Evolutionary conservation across 2,329 filamentous ascomycete species (phyloP), one percentile per base, ranked within the genome.

Genomic region (Neonectria magnoliae): DNA sequence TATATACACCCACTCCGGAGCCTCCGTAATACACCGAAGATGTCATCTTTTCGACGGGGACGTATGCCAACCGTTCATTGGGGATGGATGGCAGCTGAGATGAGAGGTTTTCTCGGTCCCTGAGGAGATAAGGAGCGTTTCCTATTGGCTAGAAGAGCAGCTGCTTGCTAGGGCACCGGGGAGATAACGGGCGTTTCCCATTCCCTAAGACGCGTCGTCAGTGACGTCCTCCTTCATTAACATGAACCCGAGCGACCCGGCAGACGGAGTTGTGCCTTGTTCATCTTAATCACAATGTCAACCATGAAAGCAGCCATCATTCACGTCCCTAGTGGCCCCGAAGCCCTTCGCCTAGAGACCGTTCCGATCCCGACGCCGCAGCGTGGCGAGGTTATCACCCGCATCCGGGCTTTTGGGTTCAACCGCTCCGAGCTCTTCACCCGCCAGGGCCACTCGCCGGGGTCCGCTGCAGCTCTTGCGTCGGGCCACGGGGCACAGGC

Each of bases 391-490:
- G 36, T 59, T 20, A 22, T 59, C 1, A 59, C 52, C 57, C 57
- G 33, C 18, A 25, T 59, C 47, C 20, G 25, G 16, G 57, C 47
- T 13, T 59, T 59, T 52, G 57, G 57, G 5, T 22, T 59, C 10
- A 59, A 59, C 31, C 57, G 57, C 6, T 51, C 57, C 16, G 57
- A 59, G 33, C 57, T 59, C 31, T 59, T 59, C 33, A 59, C 47
- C 7, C 57, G 57, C 22, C 57, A 52, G 8, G 57, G 57, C 5
- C 36, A 59, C 33, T 59, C 47, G 29, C 57, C 6, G 22, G 16
- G 3, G 47, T 59, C 41, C 44, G 44, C 44, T 8, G 44, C 20
- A 6, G 18, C 44, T 3, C 18, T 47, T 8, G 44, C 44, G 4
- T 14, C 18, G 6, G 5, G 11, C 7, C 44, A 47, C 13, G 20